These are phyloP conservation scores for Myotisia sp. DNA, from an alignment of 2,329 filamentous ascomycete genomes.

Conservation along the genomic window DNA sequence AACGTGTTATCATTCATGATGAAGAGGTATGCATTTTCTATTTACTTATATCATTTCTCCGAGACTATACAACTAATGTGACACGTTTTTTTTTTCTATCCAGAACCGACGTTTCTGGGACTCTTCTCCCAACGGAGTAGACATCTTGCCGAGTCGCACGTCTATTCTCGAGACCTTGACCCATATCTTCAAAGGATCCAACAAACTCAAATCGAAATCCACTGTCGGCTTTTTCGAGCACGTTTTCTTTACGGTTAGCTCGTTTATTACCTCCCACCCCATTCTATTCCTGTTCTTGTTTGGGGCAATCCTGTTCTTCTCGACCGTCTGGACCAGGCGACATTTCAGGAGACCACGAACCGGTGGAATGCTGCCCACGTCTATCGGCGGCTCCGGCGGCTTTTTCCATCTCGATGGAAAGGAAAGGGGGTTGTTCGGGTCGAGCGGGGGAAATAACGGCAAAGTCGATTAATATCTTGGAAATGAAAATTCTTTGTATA, in stretches of 20 bases:
- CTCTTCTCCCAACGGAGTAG: constrained; percentile 70
- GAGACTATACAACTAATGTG: not conserved
- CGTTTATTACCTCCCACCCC: constrained; percentile 31
- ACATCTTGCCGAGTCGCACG: constrained; percentile 76
- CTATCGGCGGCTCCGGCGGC: constrained; percentile 22
- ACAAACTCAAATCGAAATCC: constrained; percentile 36
- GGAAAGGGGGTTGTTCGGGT: constrained; percentile 32
- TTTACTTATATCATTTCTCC: constrained; percentile 8
- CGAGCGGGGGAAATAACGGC: constrained; percentile 23
- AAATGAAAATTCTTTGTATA: too few species aligned
- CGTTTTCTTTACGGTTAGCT: constrained; percentile 32
- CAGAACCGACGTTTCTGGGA: constrained; percentile 95
- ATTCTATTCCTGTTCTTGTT: constrained; percentile 30
- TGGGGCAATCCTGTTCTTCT: constrained; percentile 22
- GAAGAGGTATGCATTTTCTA: constrained; percentile 59
- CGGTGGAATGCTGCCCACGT: constrained; percentile 22
- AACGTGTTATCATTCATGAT: constrained; percentile 91
- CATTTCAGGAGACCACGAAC: constrained; percentile 16
- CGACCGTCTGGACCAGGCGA: constrained; percentile 22
- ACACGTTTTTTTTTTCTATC: not conserved
- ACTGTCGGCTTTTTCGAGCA: constrained; percentile 35
- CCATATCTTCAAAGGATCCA: constrained; percentile 36
- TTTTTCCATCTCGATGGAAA: constrained; percentile 38
- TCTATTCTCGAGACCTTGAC: constrained; percentile 72
- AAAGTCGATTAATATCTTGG: constrained; percentile 33